Evolutionary conservation across 2,329 filamentous ascomycete species (phyloP).

Genomic region (Neofusicoccum ribis): DNA sequence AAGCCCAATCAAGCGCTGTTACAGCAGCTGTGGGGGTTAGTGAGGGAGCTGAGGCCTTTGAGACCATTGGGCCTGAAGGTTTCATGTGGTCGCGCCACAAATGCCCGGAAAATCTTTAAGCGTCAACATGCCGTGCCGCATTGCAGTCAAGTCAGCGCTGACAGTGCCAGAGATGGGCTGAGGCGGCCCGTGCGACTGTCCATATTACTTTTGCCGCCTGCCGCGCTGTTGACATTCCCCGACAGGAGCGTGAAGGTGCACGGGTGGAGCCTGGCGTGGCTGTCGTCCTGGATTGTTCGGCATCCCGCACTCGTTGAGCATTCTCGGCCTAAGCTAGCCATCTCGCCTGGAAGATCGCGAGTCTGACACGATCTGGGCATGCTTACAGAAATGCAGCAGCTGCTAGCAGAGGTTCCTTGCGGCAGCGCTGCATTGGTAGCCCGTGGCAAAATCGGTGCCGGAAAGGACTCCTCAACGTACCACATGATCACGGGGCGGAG

Average conservation of each 20-base stretch:
- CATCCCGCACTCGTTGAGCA: not conserved
- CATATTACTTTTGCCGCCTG: not conserved
- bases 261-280: not conserved
- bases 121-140: constrained; percentile 7
- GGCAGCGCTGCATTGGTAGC: not conserved
- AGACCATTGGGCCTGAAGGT: constrained; percentile 5
- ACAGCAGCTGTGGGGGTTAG: not conserved
- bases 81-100: constrained; percentile 1
- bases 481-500: not conserved
- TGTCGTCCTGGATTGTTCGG: not conserved
- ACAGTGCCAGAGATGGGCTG: constrained; percentile 3
- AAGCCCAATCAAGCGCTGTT: constrained; percentile 11
- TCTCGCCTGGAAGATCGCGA: not conserved
- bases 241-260: not conserved
- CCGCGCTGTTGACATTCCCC: not conserved
- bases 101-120: not conserved
- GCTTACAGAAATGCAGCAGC: not conserved
- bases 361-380: not conserved
- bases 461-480: not conserved
- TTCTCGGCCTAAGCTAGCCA: not conserved
- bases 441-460: constrained; percentile 1
- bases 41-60: not conserved
- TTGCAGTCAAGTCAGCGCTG: constrained; percentile 15
- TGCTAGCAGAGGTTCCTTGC: not conserved
- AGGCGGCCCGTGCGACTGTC: not conserved